These are phyloP conservation scores for Noccaea caerulescens DNA, from an alignment of 345 rosid species.

Conservation along the genomic window DNA sequence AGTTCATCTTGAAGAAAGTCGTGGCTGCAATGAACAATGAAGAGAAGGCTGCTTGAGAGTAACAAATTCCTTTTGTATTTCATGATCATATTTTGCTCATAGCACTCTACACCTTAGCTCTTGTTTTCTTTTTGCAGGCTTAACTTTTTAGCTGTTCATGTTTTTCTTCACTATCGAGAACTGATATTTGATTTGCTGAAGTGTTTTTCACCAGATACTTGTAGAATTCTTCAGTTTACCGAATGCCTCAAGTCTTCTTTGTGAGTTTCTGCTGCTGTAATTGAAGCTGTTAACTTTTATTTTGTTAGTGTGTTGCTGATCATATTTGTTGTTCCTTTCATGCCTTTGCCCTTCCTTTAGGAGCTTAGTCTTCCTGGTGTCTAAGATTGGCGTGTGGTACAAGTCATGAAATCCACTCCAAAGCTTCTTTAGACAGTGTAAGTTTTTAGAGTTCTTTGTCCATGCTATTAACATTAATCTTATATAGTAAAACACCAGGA, in stretches of 20 bases:
- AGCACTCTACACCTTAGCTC: conserved; percentile 30
- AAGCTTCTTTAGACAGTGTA: conserved; percentile 39
- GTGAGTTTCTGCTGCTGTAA: conserved; percentile 36
- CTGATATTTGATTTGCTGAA: conserved; percentile 28
- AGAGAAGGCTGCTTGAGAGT: conserved; percentile 66
- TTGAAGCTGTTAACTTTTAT: conserved; percentile 14
- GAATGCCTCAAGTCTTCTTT: conserved; percentile 31
- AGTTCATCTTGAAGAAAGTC: conserved; percentile 78
- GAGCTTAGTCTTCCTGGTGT: conserved; percentile 25
- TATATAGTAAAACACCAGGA: background rate
- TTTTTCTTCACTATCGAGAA: conserved; percentile 23
- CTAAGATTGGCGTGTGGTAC: conserved; percentile 27
- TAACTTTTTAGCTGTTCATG: conserved; percentile 36
- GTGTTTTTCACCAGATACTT: conserved; percentile 33
- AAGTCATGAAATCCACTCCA: conserved; percentile 23
- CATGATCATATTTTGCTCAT: conserved; percentile 18
- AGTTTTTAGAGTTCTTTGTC: conserved; percentile 14
- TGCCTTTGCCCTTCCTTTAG: conserved; percentile 29
- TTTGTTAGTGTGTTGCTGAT: conserved; percentile 15
- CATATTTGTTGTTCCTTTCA: conserved; percentile 10
- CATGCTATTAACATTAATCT: background rate
- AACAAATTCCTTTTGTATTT: conserved; percentile 36
- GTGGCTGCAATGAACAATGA: conserved; percentile 75
- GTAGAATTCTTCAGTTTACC: conserved; percentile 29
- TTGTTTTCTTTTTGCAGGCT: conserved; percentile 35